Evolutionary conservation across 2,329 filamentous ascomycete genomes (phyloP).

Genomic region (Paecilomyces fulvus): DNA sequence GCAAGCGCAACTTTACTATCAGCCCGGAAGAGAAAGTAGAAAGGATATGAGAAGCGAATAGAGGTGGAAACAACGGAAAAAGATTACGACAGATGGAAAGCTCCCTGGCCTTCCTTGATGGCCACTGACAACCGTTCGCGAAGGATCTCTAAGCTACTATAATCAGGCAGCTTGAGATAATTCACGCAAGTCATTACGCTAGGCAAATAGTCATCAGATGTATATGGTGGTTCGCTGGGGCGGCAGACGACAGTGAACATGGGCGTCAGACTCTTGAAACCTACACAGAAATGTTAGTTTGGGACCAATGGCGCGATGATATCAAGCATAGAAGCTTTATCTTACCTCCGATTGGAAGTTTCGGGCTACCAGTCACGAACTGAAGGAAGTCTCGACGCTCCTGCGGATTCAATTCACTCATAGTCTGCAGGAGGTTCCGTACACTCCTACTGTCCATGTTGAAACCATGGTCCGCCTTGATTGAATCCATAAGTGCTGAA

Average conservation of each 20-base stretch:
- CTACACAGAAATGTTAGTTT: slow-evolving; percentile 38
- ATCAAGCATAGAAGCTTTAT: neutral
- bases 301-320: neutral
- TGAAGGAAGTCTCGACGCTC: slow-evolving; percentile 91
- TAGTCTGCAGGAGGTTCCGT: slow-evolving; percentile 82
- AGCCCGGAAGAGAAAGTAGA: neutral
- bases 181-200: slow-evolving; percentile 99
- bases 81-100: slow-evolving; percentile 82
- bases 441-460: slow-evolving; percentile 98
- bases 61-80: neutral
- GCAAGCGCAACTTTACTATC: slow-evolving; percentile 2
- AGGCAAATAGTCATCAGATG: slow-evolving; percentile 94
- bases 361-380: slow-evolving; percentile 95
- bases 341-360: slow-evolving; percentile 94
- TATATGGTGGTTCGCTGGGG: slow-evolving; percentile 88
- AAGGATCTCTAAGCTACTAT: slow-evolving; percentile 69
- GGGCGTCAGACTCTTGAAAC: slow-evolving; percentile 91
- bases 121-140: slow-evolving; percentile 71
- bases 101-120: slow-evolving; percentile 91
- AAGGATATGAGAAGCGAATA: neutral
- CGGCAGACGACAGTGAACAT: slow-evolving; percentile 99
- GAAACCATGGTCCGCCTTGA: slow-evolving; percentile 97
- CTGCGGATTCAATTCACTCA: slow-evolving; percentile 71
- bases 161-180: slow-evolving; percentile 95
- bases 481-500: slow-evolving; percentile 86